Base-by-base conservation (phyloP, 2,329 filamentous ascomycete species). In the Hysterium pulicare region DNA sequence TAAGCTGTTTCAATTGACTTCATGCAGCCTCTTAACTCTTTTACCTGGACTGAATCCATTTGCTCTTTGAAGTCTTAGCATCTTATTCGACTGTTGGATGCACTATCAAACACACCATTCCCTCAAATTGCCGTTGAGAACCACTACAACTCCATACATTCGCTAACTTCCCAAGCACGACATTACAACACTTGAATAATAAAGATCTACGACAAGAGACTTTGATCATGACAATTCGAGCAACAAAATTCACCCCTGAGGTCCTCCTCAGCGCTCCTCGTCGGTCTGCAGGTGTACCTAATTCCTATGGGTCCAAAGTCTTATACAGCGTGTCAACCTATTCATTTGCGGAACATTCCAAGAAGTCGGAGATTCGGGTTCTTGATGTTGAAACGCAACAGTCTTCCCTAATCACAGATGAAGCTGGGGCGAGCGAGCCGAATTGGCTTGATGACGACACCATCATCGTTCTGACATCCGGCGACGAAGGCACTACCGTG, bases 181-280 rank as follows among this genome's bases (percentile, higher is more conserved):
- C n/a, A n/a, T n/a, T n/a, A n/a, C n/a, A n/a, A n/a, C n/a, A n/a
- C n/a, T n/a, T n/a, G n/a, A n/a, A n/a, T n/a, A n/a, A n/a, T n/a
- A n/a, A n/a, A n/a, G n/a, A n/a, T n/a, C n/a, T n/a, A n/a, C n/a
- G n/a, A n/a, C n/a, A n/a, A n/a, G n/a, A n/a, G n/a, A n/a, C 36
- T 10, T 23, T 42, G 64, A 67, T 48, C 47, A 90, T 90, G 86
- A 87, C 84, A 6, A 76, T 87, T 60, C 76, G 77, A 51, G 83
- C 83, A 8, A 73, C 75, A 53, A 84, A 83, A 53, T 87, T 90
- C 69, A 89, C 84, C 8, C 85, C 86, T 4, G 79, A 88, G 72
- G 84, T 87, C 52, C 75, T 93, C 44, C 77, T 93, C 57, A 83
- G 83, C 51, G 85, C 86, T 13, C 86, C 87, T 23, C 81, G 87